phyloP scores from a whole-genome alignment of 2,329 filamentous ascomycete genomes.

The Fusarium veterinarium region DNA sequence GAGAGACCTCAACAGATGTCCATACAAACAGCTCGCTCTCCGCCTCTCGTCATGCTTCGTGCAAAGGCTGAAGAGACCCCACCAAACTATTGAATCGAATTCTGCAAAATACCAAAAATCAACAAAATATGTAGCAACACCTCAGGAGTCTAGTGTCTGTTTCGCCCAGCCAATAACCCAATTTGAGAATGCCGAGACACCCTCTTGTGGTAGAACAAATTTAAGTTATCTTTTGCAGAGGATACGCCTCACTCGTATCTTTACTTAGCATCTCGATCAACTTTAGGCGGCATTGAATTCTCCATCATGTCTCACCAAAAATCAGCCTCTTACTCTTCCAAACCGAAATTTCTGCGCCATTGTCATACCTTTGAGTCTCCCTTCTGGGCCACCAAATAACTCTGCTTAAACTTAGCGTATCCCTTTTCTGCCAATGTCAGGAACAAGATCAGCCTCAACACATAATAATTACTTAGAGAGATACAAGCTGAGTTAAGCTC shows the following conservation, averaged over 20 bases:
- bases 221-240: background rate
- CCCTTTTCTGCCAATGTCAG: constrained; percentile 27
- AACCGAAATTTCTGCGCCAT: constrained; percentile 28
- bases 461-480: background rate
- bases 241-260: constrained; percentile 30
- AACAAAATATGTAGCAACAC: constrained; percentile 2
- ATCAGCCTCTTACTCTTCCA: constrained; percentile 36
- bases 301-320: constrained; percentile 29
- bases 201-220: constrained; percentile 22
- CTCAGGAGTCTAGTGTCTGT: constrained; percentile 31
- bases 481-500: background rate
- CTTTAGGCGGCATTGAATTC: constrained; percentile 16
- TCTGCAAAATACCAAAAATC: background rate
- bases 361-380: constrained; percentile 32
- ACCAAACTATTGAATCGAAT: constrained; percentile 32
- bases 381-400: constrained; percentile 19
- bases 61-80: constrained; percentile 9
- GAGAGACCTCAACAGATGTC: background rate
- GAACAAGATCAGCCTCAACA: constrained; percentile 21
- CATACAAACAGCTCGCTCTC: background rate
- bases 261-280: constrained; percentile 2
- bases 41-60: constrained; percentile 12
- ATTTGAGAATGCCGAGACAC: constrained; percentile 26
- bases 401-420: constrained; percentile 1
- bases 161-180: constrained; percentile 19